Percentiles rank a stretch among this genome's conserved stretches.
Evolutionary conservation across 1,284 basidiomycete genomes (phyloP).

Genomic region (Melampsora larici-populina): DNA sequence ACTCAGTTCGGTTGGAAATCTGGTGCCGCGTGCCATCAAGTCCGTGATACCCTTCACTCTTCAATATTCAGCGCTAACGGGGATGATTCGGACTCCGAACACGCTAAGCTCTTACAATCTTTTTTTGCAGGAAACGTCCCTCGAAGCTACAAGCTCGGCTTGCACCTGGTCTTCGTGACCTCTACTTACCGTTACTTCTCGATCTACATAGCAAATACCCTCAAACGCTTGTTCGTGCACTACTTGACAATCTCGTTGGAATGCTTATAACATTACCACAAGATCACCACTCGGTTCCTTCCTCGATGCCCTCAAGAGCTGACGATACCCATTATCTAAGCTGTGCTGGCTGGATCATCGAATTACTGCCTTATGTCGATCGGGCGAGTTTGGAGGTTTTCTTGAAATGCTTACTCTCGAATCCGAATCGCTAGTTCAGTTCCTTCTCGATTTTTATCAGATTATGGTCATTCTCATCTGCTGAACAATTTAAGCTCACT

Average conservation of each 20-base stretch:
- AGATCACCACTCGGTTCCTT: neutral
- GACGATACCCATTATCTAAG: slow-evolving; percentile 14
- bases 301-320: neutral
- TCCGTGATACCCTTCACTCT: neutral
- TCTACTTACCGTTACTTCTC: slow-evolving; percentile 19
- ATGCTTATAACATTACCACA: neutral
- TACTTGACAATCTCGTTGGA: slow-evolving; percentile 10
- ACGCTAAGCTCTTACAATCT: neutral
- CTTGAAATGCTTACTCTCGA: slow-evolving; percentile 9
- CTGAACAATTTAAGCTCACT: neutral
- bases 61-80: neutral
- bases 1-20: neutral
- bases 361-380: slow-evolving; percentile 4
- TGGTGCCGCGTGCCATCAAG: slow-evolving; percentile 24
- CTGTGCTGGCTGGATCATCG: slow-evolving; percentile 20
- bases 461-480: neutral
- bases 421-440: slow-evolving; percentile 27
- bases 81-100: neutral
- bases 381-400: slow-evolving; percentile 1
- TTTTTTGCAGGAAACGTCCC: slow-evolving; percentile 8
- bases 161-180: neutral
- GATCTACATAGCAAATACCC: slow-evolving; percentile 16
- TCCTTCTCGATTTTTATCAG: neutral
- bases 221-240: neutral
- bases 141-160: slow-evolving; percentile 10